These are phyloP conservation scores for Pseudogymnoascus verrucosus DNA, from an alignment of 2,329 filamentous ascomycete genomes.

Conservation along the genomic window DNA sequence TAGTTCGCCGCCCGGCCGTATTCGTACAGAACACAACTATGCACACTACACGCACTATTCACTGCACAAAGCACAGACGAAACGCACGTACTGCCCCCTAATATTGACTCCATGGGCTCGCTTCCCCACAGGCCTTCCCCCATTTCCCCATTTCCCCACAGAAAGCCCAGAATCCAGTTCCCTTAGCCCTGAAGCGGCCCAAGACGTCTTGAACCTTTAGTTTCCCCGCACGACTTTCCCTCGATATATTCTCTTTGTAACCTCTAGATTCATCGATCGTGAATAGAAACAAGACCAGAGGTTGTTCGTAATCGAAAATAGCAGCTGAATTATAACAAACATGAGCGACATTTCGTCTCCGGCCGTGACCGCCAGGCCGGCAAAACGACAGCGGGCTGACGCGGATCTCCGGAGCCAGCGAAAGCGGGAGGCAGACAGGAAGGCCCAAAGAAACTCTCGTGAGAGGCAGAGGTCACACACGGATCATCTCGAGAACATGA, in stretches of 20 bases:
- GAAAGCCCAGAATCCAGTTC: background rate
- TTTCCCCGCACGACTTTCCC: background rate
- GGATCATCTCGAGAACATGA: conserved; percentile 17
- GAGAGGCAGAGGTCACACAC: conserved; percentile 17
- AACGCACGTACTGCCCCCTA: background rate
- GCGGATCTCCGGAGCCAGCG: conserved; percentile 9
- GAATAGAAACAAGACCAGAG: background rate
- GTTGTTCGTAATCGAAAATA: background rate
- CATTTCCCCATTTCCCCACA: conserved; percentile 6
- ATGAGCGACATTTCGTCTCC: conserved; percentile 22
- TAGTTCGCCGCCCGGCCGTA: background rate
- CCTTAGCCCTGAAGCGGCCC: background rate
- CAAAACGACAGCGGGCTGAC: background rate
- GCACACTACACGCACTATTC: background rate
- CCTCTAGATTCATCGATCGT: background rate
- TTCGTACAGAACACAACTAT: background rate
- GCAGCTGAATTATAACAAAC: background rate
- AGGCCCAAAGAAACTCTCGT: conserved; percentile 17
- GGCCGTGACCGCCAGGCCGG: conserved; percentile 20
- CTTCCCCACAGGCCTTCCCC: background rate
- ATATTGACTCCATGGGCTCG: background rate
- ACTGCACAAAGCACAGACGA: conserved; percentile 4
- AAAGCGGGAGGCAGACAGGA: conserved; percentile 17
- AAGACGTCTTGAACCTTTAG: background rate
- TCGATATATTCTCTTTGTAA: background rate